Evolutionary conservation across 805 yeast genomes (phyloP).

Genomic region (Geotrichum ghanense): DNA sequence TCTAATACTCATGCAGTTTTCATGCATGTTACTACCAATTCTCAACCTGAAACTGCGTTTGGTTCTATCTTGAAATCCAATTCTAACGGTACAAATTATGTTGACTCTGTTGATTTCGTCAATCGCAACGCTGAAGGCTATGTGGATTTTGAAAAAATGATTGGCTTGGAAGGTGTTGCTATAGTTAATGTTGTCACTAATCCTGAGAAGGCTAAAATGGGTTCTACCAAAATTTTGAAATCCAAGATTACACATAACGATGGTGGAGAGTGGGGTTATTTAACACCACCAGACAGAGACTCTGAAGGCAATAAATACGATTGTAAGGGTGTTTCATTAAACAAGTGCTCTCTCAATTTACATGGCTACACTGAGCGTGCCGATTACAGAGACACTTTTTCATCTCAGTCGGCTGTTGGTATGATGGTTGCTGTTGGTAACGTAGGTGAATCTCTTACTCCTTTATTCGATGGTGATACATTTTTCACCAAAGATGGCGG

Average conservation of each 20-base stretch:
- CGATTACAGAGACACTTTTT: conserved; percentile 74
- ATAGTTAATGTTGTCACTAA: conserved; percentile 61
- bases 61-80: conserved; percentile 83
- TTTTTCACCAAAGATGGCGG: conserved; percentile 89
- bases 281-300: conserved; percentile 60
- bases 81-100: conserved; percentile 82
- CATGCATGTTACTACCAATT: conserved; percentile 67
- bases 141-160: conserved; percentile 82
- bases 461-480: conserved; percentile 47
- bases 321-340: conserved; percentile 39
- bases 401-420: conserved; percentile 86
- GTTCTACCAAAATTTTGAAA: conserved; percentile 46
- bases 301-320: conserved; percentile 43
- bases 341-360: conserved; percentile 66
- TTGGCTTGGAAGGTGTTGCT: conserved; percentile 76
- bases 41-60: conserved; percentile 39
- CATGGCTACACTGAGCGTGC: conserved; percentile 85
- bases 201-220: conserved; percentile 32
- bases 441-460: conserved; percentile 54
- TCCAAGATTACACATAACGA: conserved; percentile 78
- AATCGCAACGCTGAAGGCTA: conserved; percentile 64
- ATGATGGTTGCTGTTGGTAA: conserved; percentile 87
- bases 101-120: conserved; percentile 52
- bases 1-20: conserved; percentile 62
- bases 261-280: conserved; percentile 74